These are phyloP conservation scores for Aureococcus anophagefferens DNA, from an alignment of 108 stramenopile species.

Conservation along the genomic window DNA sequence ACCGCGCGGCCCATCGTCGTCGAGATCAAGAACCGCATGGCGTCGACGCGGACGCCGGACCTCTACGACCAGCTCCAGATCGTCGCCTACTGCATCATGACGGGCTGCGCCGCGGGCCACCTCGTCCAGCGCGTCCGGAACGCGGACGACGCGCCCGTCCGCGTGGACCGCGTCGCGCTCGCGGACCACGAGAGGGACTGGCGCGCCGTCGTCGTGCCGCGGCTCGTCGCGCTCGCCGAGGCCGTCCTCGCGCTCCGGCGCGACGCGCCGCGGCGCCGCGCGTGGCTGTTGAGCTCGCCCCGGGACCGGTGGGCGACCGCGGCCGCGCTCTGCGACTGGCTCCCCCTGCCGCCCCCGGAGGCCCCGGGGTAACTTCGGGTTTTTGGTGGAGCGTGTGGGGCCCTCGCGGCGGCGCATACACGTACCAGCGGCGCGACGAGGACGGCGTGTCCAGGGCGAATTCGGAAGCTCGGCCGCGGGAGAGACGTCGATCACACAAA, in stretches of 20 bases:
- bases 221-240: constrained; percentile 16
- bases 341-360: neutral
- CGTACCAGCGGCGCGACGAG: no score
- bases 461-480: no score
- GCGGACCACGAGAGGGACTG: constrained; percentile 17
- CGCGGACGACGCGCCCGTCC: neutral
- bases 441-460: no score
- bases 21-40: constrained; percentile 32
- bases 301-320: neutral
- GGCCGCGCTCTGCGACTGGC: neutral
- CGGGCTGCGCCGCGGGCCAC: constrained; percentile 22
- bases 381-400: no score
- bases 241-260: constrained; percentile 22
- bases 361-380: no score
- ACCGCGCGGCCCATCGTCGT: constrained; percentile 17
- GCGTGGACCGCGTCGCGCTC: neutral
- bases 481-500: no score
- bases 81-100: constrained; percentile 30
- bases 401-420: no score
- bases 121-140: constrained; percentile 26
- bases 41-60: constrained; percentile 12
- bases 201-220: constrained; percentile 9
- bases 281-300: constrained; percentile 1
- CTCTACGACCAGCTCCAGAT: constrained; percentile 35
- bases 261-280: constrained; percentile 15